Conservation (phyloP, 1,139 yeast species). For the Pichia terricola region DNA sequence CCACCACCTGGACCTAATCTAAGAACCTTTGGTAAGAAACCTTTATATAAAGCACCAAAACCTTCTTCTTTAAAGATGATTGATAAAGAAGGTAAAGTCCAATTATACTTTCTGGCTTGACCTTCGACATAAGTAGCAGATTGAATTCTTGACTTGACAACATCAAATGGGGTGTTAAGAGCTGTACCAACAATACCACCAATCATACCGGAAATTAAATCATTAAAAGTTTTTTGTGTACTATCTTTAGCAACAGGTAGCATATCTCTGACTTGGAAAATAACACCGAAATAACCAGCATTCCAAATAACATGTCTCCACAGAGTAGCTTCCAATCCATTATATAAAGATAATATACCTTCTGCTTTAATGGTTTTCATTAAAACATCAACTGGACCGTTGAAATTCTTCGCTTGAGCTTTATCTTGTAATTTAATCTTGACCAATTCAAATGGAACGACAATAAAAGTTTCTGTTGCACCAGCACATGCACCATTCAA, state of each 20-base stretch:
- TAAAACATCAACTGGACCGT: slow-evolving; percentile 79
- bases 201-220: slow-evolving; percentile 82
- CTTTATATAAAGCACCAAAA: slow-evolving; percentile 78
- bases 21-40: slow-evolving; percentile 92
- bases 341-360: slow-evolving; percentile 79
- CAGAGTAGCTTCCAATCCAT: slow-evolving; percentile 91
- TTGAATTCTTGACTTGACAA: slow-evolving; percentile 94
- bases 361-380: slow-evolving; percentile 60
- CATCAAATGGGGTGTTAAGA: slow-evolving; percentile 94
- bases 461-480: slow-evolving; percentile 92
- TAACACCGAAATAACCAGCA: slow-evolving; percentile 95
- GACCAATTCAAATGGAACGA: slow-evolving; percentile 88
- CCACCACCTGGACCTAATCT: slow-evolving; percentile 99
- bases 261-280: slow-evolving; percentile 71
- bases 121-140: slow-evolving; percentile 65
- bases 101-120: slow-evolving; percentile 66
- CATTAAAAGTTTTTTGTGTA: slow-evolving; percentile 72
- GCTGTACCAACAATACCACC: slow-evolving; percentile 97
- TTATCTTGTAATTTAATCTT: slow-evolving; percentile 87
- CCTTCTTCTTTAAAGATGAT: slow-evolving; percentile 87
- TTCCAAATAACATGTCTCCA: slow-evolving; percentile 98
- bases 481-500: slow-evolving; percentile 98
- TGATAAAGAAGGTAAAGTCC: slow-evolving; percentile 79
- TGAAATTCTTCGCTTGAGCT: slow-evolving; percentile 65
- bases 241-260: slow-evolving; percentile 69